phyloP scores from a whole-genome alignment of 192 early-diverging fungal species.

The Lobulomyces angularis region DNA sequence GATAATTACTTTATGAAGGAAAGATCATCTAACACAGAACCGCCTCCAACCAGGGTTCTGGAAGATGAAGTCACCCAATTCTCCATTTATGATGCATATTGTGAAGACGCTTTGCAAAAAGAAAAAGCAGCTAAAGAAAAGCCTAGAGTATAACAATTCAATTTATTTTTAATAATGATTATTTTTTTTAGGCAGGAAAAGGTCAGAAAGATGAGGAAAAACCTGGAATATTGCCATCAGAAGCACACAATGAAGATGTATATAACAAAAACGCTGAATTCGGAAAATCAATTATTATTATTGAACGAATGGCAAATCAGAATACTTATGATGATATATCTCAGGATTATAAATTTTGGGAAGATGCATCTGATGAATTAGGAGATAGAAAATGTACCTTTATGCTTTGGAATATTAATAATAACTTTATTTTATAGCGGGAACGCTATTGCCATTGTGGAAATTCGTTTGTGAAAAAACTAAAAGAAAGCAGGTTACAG shows the following conservation, averaged over 20 bases:
- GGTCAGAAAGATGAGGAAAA: slow-evolving; percentile 45
- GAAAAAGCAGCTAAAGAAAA: slow-evolving; percentile 46
- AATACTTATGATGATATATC: slow-evolving; percentile 55
- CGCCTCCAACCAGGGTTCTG: slow-evolving; percentile 40
- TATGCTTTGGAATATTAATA: neutral
- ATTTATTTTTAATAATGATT: slow-evolving; percentile 4
- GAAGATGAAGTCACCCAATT: slow-evolving; percentile 46
- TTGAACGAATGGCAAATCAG: slow-evolving; percentile 55
- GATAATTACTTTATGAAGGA: slow-evolving; percentile 21
- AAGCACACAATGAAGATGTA: slow-evolving; percentile 41
- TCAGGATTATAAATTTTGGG: slow-evolving; percentile 56
- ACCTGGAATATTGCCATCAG: slow-evolving; percentile 25
- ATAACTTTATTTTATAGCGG: slow-evolving; percentile 11
- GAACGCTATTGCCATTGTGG: slow-evolving; percentile 45
- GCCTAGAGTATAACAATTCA: slow-evolving; percentile 21
- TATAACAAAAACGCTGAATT: slow-evolving; percentile 47
- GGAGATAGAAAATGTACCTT: slow-evolving; percentile 31
- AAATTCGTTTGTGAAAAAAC: slow-evolving; percentile 45
- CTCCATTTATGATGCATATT: slow-evolving; percentile 50
- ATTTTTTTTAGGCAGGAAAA: slow-evolving; percentile 18
- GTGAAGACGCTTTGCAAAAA: slow-evolving; percentile 44
- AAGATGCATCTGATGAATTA: slow-evolving; percentile 48
- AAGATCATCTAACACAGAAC: slow-evolving; percentile 47
- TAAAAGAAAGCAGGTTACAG: slow-evolving; percentile 47
- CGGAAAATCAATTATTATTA: slow-evolving; percentile 34